These are phyloP conservation scores for Ophiobolus disseminans DNA, from an alignment of 2,329 filamentous ascomycete genomes.

Conservation along the genomic window DNA sequence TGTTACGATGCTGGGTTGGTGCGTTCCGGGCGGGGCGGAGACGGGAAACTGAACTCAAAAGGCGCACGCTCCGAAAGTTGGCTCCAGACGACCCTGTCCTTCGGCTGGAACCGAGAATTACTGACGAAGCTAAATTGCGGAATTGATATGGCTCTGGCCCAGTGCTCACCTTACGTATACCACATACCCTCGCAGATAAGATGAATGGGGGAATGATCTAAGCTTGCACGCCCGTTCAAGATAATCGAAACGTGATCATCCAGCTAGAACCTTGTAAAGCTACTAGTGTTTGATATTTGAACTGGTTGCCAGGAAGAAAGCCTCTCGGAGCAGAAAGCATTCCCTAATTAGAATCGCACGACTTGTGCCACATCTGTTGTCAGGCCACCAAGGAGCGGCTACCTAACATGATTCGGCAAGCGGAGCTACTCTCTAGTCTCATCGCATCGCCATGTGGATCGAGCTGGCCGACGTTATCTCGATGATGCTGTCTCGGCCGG, in stretches of 20 bases:
- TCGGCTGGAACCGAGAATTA: constrained; percentile 34
- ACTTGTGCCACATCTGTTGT: not conserved
- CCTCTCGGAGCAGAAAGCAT: too few species aligned
- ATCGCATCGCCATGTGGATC: constrained; percentile 31
- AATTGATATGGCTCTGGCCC: constrained; percentile 6
- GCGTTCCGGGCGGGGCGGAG: constrained; percentile 43
- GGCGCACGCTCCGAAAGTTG: constrained; percentile 42
- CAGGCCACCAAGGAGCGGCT: constrained; percentile 2
- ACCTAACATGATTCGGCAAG: constrained; percentile 28
- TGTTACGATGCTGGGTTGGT: constrained; percentile 20
- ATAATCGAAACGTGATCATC: too few species aligned
- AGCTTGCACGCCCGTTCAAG: too few species aligned
- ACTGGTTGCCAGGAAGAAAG: too few species aligned
- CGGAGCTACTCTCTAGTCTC: constrained; percentile 19
- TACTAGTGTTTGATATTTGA: too few species aligned
- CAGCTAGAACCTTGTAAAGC: too few species aligned
- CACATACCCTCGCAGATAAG: too few species aligned
- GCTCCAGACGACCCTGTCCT: constrained; percentile 32
- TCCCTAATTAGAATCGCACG: too few species aligned
- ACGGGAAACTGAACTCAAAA: constrained; percentile 32
- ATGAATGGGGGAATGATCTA: too few species aligned
- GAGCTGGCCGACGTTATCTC: constrained; percentile 25
- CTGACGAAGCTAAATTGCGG: constrained; percentile 12
- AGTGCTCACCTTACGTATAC: too few species aligned
- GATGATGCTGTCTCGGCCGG: constrained; percentile 23